Base-by-base conservation (phyloP, 2,329 filamentous ascomycete genomes). In the Tolypocladium tropicale region DNA sequence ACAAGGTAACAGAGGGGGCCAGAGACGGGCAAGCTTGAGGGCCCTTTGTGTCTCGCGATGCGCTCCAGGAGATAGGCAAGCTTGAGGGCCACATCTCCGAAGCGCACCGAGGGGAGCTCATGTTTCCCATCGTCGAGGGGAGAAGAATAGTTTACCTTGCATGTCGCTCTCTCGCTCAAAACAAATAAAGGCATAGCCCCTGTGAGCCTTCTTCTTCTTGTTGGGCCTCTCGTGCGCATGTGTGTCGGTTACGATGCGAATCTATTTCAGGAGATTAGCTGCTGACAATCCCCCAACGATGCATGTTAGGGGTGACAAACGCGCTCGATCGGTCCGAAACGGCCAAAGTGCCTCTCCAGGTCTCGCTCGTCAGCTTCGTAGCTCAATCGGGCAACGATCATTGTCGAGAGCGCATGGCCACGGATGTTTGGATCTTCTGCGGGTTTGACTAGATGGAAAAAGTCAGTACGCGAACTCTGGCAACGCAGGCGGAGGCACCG, bases 121-220 rank as follows among this genome's bases (percentile, higher is more conserved):
- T 54, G 46, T 50, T 28, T 34, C 43, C 53, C 53, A 58, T 54
- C 41, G 50, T 53, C 49, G 57, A 52, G 51, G 61, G 75, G 71
- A 70, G 68, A 70, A 73, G 49, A 51, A 52, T 55, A 50, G 56
- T 74, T 84, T 95, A 96, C 92, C 91, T 90, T 95, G 95, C 92
- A 97, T 96, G 71, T 97, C 94, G 74, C 93, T 92, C 75, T 97
- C 94, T 71, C 90, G 87, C 74, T 97, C 93, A 70, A 93, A 99
- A 55, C 97, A 90, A 64, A 99, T 88, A 69, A 99, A 99, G 59
- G 90, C 94, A 72, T 99, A 99, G 59, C 94, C 94, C 66, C 87
- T 82, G 68, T 95, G 89, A 53, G 86, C 76, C 76, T 91, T 91
- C 68, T 87, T 87, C 69, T 89, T 86, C 74, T 92, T 90, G 66